Conservation (phyloP, 495 filamentous ascomycete species). For the Aspergillus conjunctus region DNA sequence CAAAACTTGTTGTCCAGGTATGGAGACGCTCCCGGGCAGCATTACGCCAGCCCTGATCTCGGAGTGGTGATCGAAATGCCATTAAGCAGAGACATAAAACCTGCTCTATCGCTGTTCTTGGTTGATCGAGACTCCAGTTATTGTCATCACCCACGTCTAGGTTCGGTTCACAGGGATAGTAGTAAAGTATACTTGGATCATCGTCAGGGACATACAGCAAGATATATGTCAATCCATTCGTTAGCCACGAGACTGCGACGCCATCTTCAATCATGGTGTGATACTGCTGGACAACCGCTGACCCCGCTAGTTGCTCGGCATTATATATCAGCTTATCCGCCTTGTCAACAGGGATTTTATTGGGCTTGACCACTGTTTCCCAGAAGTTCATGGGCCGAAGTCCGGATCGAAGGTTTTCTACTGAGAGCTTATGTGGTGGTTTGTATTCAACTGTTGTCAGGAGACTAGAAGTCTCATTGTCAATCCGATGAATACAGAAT, state of each 20-base stretch:
- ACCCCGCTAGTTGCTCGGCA: conserved; percentile 24
- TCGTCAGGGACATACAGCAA: conserved; percentile 37
- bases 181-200: conserved; percentile 40
- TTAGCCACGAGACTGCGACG: conserved; percentile 35
- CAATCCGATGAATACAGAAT: conserved; percentile 15
- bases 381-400: conserved; percentile 25
- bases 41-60: conserved; percentile 39
- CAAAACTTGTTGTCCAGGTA: conserved; percentile 31
- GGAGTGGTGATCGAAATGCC: conserved; percentile 26
- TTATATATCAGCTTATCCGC: conserved; percentile 31
- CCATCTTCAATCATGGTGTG: conserved; percentile 38
- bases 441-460: conserved; percentile 41
- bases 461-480: conserved; percentile 23
- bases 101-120: conserved; percentile 27
- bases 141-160: conserved; percentile 27
- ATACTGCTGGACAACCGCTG: conserved; percentile 31
- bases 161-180: conserved; percentile 39
- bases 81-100: conserved; percentile 35
- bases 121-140: neutral
- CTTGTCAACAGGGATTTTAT: conserved; percentile 24
- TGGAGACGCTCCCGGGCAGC: conserved; percentile 18
- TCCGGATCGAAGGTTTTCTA: conserved; percentile 30
- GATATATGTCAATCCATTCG: conserved; percentile 32
- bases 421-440: conserved; percentile 38
- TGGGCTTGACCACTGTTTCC: conserved; percentile 29